Conservation (phyloP, 108 stramenopile species). For the Cyclotella atomus region DNA sequence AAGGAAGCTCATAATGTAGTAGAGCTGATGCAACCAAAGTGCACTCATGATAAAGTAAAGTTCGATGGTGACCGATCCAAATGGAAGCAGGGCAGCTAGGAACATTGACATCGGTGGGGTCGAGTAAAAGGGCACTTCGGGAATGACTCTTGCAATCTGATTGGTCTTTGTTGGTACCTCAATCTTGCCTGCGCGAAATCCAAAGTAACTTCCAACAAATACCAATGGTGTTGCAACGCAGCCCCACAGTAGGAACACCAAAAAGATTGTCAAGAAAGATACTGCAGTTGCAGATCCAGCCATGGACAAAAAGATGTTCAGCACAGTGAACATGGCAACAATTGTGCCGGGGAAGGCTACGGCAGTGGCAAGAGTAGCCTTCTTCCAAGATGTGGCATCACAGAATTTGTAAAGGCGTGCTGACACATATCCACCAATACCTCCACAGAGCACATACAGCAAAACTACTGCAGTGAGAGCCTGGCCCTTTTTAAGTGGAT, state of each 20-base stretch:
- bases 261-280: slow-evolving; percentile 88
- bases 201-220: slow-evolving; percentile 95
- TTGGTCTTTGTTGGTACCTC: slow-evolving; percentile 92
- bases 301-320: slow-evolving; percentile 84
- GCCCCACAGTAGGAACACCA: slow-evolving; percentile 90
- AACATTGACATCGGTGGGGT: slow-evolving; percentile 72
- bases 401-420: slow-evolving; percentile 95
- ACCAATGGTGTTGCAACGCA: slow-evolving; percentile 93
- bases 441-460: slow-evolving; percentile 92
- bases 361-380: slow-evolving; percentile 85
- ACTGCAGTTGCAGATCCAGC: slow-evolving; percentile 94
- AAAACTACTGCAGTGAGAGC: slow-evolving; percentile 93
- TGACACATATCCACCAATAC: slow-evolving; percentile 88
- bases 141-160: slow-evolving; percentile 93
- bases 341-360: slow-evolving; percentile 78
- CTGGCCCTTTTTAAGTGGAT: slow-evolving; percentile 95
- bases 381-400: slow-evolving; percentile 84
- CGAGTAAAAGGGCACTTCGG: slow-evolving; percentile 88
- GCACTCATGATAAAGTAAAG: slow-evolving; percentile 99
- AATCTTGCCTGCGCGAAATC: slow-evolving; percentile 82
- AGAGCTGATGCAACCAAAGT: slow-evolving; percentile 98
- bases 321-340: slow-evolving; percentile 83
- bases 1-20: slow-evolving; percentile 99
- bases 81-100: slow-evolving; percentile 94
- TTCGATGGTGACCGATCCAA: slow-evolving; percentile 98